Evolutionary conservation across 2,329 filamentous ascomycete species (phyloP), one percentile per base, ranked within the genome.

Genomic region (Claviceps spartinae): DNA sequence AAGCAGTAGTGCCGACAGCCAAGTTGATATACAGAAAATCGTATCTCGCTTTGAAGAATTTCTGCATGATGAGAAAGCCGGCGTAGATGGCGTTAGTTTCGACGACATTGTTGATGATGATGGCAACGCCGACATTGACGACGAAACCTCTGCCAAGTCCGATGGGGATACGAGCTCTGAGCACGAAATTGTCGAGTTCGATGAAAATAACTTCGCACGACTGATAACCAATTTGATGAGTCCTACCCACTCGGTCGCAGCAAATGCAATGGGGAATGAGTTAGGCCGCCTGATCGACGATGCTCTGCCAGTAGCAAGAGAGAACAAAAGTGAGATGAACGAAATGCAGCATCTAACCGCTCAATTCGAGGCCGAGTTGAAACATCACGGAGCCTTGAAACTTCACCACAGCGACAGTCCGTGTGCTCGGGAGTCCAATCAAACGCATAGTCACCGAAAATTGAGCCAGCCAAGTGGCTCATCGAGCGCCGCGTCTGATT

Each of bases 151-250:
- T 54, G 79, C 83, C 22, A 20, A 37, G 5, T 38, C 26, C 13
- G 38, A 44, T 4, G 40, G 11, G 7, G 24, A 38, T 18, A 24
- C 24, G 8, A n/a, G 26, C 30, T 79, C 78, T 20, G 85, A 88
- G 60, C 85, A 89, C 56, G 83, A 83, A 58, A 84, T 85, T 46
- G 80, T 86, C 5, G 85, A 82, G 52, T 91, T 94, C 58, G 82
- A 95, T 57, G 90, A 97, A 65, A 80, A 83, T 38, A 85, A 91
- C 51, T 95, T 96, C 59, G 77, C 85, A 8, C 79, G 73, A 50
- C 88, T 95, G 77, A 95, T 98, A 88, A 81, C 82, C 54, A 86
- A 94, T 62, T 90, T 94, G 83, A 90, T 93, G 83, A 87, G 86
- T 0, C 73, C 82, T 45, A 72, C 75, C 26, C 44, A 47, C 16